Evolutionary conservation across 2,329 filamentous ascomycete genomes (phyloP).

Genomic region (Dactylella cylindrospora): DNA sequence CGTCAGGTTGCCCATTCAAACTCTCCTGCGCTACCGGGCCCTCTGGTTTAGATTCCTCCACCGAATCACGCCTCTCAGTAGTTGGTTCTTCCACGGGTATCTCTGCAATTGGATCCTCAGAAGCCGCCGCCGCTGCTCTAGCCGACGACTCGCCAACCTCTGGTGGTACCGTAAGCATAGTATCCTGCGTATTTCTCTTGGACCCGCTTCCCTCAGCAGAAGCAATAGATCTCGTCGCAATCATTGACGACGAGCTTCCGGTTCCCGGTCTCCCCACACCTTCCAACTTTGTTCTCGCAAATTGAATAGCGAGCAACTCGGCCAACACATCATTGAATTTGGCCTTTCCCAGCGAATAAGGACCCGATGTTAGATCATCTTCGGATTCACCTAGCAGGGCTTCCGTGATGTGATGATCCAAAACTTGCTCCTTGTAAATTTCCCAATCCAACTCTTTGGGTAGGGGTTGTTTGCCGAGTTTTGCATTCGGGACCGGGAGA

Average conservation of each 20-base stretch:
- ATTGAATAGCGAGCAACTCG: slow-evolving; percentile 24
- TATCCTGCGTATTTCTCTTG: slow-evolving; percentile 35
- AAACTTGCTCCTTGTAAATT: slow-evolving; percentile 25
- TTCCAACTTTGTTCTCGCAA: slow-evolving; percentile 24
- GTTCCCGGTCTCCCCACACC: slow-evolving; percentile 23
- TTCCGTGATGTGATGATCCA: slow-evolving; percentile 25
- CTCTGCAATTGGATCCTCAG: background rate
- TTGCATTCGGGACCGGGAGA: slow-evolving; percentile 3
- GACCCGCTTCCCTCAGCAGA: slow-evolving; percentile 19
- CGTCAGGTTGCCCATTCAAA: background rate
- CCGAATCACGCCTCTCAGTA: background rate
- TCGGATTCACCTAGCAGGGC: slow-evolving; percentile 27
- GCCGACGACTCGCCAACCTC: slow-evolving; percentile 27
- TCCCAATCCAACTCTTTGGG: slow-evolving; percentile 34
- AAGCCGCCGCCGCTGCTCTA: background rate
- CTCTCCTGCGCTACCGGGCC: background rate
- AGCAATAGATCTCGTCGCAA: slow-evolving; percentile 10
- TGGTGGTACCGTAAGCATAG: slow-evolving; percentile 34
- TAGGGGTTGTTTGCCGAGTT: slow-evolving; percentile 27
- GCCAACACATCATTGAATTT: slow-evolving; percentile 42
- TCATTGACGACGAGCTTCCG: slow-evolving; percentile 22
- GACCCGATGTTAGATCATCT: slow-evolving; percentile 22
- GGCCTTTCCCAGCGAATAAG: slow-evolving; percentile 15
- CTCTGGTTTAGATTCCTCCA: slow-evolving; percentile 2
- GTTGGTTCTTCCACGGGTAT: background rate